Percentiles rank a stretch among this genome's conserved stretches.
Evolutionary conservation across 139 green algal genomes (phyloP).

Genomic region (Chlorella sorokiniana): DNA sequence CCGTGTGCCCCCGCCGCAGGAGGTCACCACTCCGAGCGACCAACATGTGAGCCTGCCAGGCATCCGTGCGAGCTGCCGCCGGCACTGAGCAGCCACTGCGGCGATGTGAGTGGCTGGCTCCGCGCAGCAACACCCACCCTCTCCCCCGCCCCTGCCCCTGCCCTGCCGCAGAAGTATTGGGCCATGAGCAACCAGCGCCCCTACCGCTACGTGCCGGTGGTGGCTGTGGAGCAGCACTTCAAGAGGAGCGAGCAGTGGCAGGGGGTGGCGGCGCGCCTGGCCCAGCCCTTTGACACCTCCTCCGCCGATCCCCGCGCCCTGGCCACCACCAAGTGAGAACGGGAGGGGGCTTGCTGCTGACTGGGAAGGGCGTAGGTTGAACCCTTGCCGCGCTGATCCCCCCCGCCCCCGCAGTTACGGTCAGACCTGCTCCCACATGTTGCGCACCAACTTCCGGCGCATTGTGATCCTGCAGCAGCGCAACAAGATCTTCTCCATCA

Average conservation of each 20-base stretch:
- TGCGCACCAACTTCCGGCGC: constrained; percentile 52
- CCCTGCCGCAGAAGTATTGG: constrained; percentile 33
- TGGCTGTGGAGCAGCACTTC: constrained; percentile 24
- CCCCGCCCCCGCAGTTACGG: constrained; percentile 11
- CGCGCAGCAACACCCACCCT: background rate
- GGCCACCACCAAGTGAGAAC: constrained; percentile 1
- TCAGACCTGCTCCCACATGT: constrained; percentile 40
- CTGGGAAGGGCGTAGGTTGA: background rate
- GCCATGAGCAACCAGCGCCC: background rate
- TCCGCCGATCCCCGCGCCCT: background rate
- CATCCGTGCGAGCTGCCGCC: background rate
- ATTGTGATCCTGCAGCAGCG: constrained; percentile 42
- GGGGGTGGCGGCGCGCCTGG: background rate
- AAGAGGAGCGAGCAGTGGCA: constrained; percentile 50
- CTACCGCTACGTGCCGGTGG: constrained; percentile 20
- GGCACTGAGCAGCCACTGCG: background rate
- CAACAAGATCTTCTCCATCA: constrained; percentile 29
- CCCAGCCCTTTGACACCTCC: background rate
- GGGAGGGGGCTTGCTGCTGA: background rate
- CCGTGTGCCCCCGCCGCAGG: constrained; percentile 38
- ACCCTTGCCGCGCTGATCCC: background rate
- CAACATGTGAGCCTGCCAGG: constrained; percentile 22
- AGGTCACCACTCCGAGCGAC: constrained; percentile 62
- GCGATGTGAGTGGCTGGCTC: background rate
- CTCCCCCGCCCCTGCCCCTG: background rate